A percentile compares a stretch with the other conserved stretches of the same genome.
phyloP scores from a whole-genome alignment of 495 filamentous ascomycete species.

The Penicillium coprophilum region DNA sequence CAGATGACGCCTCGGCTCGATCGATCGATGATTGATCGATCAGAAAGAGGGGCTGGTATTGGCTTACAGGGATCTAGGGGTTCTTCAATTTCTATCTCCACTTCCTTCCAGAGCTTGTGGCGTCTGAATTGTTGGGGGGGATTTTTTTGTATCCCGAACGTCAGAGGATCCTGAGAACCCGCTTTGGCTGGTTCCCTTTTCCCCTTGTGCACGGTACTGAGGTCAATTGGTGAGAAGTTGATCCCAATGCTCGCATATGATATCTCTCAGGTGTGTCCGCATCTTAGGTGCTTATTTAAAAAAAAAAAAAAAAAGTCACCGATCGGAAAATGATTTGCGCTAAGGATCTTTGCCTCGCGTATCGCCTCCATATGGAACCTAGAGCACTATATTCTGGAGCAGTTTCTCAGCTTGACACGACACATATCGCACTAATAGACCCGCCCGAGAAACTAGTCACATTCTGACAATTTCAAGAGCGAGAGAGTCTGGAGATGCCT shows the following conservation, averaged over 20 bases:
- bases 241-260: conserved; percentile 11
- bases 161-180: conserved; percentile 24
- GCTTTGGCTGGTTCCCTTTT: conserved; percentile 18
- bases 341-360: not conserved
- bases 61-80: conserved; percentile 26
- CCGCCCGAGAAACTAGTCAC: conserved; percentile 7
- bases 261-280: not conserved
- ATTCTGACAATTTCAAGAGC: conserved; percentile 5
- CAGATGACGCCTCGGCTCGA: conserved; percentile 22
- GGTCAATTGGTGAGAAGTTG: too few species aligned
- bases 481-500: not conserved
- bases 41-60: conserved; percentile 18
- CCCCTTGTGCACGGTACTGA: too few species aligned
- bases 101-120: conserved; percentile 29
- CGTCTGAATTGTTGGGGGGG: not conserved
- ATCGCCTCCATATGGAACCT: not conserved
- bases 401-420: conserved; percentile 10
- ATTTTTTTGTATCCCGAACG: conserved; percentile 15
- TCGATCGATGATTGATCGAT: conserved; percentile 32
- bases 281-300: not conserved
- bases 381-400: not conserved
- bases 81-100: conserved; percentile 29
- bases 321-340: not conserved
- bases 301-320: not conserved
- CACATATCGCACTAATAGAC: not conserved